Evolutionary conservation across 768 basidiomycete genomes (phyloP), one percentile per base, ranked within the genome.

Genomic region (Russula lepida): DNA sequence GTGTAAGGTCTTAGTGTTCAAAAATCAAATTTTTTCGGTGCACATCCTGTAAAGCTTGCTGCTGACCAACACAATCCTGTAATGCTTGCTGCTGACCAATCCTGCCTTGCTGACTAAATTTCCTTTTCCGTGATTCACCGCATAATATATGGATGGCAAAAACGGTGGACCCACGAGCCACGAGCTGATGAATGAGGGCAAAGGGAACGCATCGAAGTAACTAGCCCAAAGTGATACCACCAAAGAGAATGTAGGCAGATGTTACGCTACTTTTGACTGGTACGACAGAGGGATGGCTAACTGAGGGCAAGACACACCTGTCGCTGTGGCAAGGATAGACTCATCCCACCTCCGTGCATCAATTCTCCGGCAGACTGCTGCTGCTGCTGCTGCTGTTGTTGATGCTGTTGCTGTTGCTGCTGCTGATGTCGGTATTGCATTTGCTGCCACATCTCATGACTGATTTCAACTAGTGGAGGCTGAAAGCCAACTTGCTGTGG

Each of bases 371-470:
- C 52, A 5, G 56, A 12, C 32, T 61, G 63, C 25, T 56, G 59
- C 21, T 44, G 47, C 17, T 65, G 64, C 9, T 50, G 61, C 4
- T 62, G 64, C 2, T 64, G 64, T 1, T 55, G 63, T 6, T 56
- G 59, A 0, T 54, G 62, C 1, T 56, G 60, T 2, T 62, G 63
- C 17, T 54, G 64, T 6, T 63, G 64, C 12, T 63, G 61, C 7
- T 55, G 56, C 9, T 44, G 56, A 7, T 62, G 64, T 23, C 39
- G 61, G 8, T 23, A 47, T 17, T 51, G 35, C n/a, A 54, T 32
- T 33, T 57, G 56, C 39, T 60, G 63, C 64, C 64, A 66, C 56
- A 25, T 25, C 52, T 66, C 66, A 12, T 37, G 53, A 33, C 48
- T 60, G 37, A 65, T 59, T 27, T 64, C 66, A 48, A 50, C 64